These are phyloP conservation scores for Themeda triandra DNA, from an alignment of 176 grass and related monocot species.

Conservation along the genomic window DNA sequence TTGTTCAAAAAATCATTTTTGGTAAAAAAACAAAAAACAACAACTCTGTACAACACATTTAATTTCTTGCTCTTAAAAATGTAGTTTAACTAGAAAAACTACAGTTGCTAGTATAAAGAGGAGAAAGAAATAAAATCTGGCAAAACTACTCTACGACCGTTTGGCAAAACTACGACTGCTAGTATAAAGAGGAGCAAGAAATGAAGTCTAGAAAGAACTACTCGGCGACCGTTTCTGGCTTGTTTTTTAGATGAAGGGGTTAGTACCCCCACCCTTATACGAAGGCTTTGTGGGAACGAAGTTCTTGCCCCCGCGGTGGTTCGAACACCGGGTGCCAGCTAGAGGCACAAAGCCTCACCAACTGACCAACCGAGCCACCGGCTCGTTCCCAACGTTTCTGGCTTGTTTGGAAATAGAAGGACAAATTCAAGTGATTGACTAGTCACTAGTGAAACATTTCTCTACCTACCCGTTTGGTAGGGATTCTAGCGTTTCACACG, in stretches of 20 bases:
- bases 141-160: neutral
- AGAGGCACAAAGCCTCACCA: too few species aligned
- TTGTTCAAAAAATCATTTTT: neutral
- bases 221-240: too few species aligned
- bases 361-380: too few species aligned
- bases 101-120: accelerated
- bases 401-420: neutral
- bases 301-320: too few species aligned
- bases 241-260: too few species aligned
- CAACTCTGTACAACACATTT: neutral
- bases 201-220: too few species aligned
- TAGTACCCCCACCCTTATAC: too few species aligned
- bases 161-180: too few species aligned
- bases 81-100: neutral
- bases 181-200: too few species aligned
- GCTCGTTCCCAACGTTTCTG: too few species aligned
- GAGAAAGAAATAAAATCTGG: neutral
- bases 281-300: too few species aligned
- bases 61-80: neutral
- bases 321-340: too few species aligned
- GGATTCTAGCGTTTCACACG: neutral
- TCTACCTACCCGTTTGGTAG: neutral
- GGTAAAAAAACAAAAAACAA: neutral
- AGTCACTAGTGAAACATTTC: neutral
- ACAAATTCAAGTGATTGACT: neutral